These are phyloP conservation scores for Cucumis melo DNA, from an alignment of 306 rosid genomes.

Conservation along the genomic window DNA sequence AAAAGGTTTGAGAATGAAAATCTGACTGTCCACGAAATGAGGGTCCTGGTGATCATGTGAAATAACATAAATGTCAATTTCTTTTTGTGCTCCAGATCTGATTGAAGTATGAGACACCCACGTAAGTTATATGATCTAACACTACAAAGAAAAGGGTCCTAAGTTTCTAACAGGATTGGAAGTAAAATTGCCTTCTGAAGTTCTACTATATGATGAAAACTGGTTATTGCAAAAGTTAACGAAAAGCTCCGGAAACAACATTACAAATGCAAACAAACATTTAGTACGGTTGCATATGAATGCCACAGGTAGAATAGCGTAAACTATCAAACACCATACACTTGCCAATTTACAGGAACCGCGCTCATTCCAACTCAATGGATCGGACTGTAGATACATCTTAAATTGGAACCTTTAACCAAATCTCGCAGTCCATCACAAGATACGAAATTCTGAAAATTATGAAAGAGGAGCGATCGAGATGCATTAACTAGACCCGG, in stretches of 20 bases:
- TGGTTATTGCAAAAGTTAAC: neutral
- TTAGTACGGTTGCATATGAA: neutral
- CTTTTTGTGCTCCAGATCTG: neutral
- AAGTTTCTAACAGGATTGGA: neutral
- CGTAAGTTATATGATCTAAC: neutral
- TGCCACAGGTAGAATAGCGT: neutral
- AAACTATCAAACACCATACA: neutral
- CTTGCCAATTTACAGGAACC: neutral
- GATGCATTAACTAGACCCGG: slow-evolving; percentile 14
- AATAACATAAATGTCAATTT: neutral
- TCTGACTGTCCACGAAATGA: neutral
- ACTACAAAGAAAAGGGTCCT: neutral
- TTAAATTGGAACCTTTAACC: neutral
- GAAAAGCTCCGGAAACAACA: neutral
- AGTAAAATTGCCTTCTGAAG: neutral
- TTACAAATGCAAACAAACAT: neutral
- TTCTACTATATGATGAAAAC: neutral
- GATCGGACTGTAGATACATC: neutral
- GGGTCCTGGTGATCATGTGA: neutral
- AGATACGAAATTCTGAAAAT: neutral
- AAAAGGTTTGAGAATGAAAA: neutral
- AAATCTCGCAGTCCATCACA: slow-evolving; percentile 2
- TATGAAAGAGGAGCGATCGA: neutral
- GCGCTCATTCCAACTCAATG: neutral
- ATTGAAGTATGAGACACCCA: neutral